Evolutionary conservation across 2,329 filamentous ascomycete species (phyloP), one percentile per base, ranked within the genome.

Genomic region (Lomentospora prolificans): DNA sequence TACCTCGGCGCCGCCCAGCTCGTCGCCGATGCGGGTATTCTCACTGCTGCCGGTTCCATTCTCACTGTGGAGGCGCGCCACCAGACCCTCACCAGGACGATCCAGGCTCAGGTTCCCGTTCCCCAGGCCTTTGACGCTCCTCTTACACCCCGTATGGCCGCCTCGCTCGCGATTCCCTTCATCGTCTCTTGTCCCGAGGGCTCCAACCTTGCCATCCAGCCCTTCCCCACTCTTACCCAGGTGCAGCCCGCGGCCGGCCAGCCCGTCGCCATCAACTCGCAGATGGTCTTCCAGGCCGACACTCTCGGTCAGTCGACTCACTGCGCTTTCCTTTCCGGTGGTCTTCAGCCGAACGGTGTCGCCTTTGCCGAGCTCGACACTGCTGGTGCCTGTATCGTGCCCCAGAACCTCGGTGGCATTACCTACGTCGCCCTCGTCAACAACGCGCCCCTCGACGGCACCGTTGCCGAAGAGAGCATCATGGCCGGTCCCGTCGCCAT

Each of bases 1-100:
- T 86, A 84, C 70, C 80, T 89, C 12, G 86, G 86, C 58, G 86
- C 84, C 25, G 85, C 85, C 12, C 81, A 84, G 3, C 74, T 89
- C 30, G 69, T 90, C 59, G 75, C 78, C 50, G 75, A 77, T 56
- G 72, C 76, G 52, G 74, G 73, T 52, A 79, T 88, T 59, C 80
- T 90, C 53, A 74, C 77, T 58, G 80, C 82, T 19, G 86, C 87
- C 2, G 86, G 77, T 8, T 81, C 81, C 53, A 90, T 90, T 66
- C 77, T 88, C 48, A 87, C 85, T 24, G 78, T 88, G 58, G 87
- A 90, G 71, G 77, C 85, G 27, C 79, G 87, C 57, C 87, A 90
- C 71, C 84, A 88, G 70, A 84, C 84, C 59, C 84, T 87, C 69
- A 81, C 90, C 69, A 83, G 86, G 60, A 71, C 76, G 57, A 81